Evolutionary conservation across 2,329 filamentous ascomycete species (phyloP), one percentile per base, ranked within the genome.

Genomic region (Sporothrix pallida): DNA sequence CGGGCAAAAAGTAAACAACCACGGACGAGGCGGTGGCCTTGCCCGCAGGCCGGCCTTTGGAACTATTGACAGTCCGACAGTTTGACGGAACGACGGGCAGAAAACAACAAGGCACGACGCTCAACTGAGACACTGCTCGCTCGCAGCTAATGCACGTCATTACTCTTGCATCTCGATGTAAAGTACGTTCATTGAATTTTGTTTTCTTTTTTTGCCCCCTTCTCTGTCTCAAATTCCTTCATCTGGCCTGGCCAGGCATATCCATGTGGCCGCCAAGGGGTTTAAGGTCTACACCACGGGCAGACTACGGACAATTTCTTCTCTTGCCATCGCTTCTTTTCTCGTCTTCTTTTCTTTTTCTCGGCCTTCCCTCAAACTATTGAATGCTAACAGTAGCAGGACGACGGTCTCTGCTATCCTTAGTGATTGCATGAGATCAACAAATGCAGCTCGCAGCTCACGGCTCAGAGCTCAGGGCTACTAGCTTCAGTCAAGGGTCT

Each of bases 371-470:
- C 15, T n/a, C 62, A 12, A 6, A 26, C 17, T 23, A 65, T 65
- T 46, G 31, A 15, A 46, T 13, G 62, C 17, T 17, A 46, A 65
- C 42, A 46, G 46, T 13, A 46, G 62, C 31, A 62, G 37, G 58
- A 17, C 13, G 56, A 12, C 56, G 56, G 13, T 26, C 12, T 31
- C 37, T 31, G n/a, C 13, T 56, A 9, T 26, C 20, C 52, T n/a
- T 20, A n/a, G 50, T 54, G 50, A 54, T 54, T 20, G 52, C 17
- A 60, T 60, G 56, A 60, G 56, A 23, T 60, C 56, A 37, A 60
- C 17, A 17, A 60, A 37, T 37, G 56, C 56, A 60, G 56, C 56
- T 60, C 56, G 17, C 56, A 60, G 26, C 56, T 42, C 23, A 37
- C 15, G 31, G 13, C 17, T 42, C 7, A 31, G 8, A 65, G 58